phyloP scores from a whole-genome alignment of 2,329 filamentous ascomycete species.

The Xylaria digitata region DNA sequence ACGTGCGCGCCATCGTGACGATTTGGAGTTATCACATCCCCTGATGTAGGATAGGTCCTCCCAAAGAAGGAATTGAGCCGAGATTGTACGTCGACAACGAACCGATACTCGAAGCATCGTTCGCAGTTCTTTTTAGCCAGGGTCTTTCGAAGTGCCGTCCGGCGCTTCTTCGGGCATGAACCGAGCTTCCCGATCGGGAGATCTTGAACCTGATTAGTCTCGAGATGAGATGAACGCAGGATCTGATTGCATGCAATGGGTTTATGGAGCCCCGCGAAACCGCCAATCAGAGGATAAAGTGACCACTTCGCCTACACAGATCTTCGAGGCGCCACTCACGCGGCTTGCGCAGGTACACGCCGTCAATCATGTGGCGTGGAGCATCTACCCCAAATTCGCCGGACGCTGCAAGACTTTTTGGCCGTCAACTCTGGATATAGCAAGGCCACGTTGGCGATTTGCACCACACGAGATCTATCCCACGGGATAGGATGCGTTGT shows the following conservation, averaged over 20 bases:
- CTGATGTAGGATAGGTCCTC: constrained; percentile 3
- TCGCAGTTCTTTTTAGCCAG: constrained; percentile 18
- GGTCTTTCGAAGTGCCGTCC: constrained; percentile 30
- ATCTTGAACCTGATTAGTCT: constrained; percentile 11
- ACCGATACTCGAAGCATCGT: constrained; percentile 2
- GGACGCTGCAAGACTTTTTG: constrained; percentile 40
- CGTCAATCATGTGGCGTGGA: constrained; percentile 44
- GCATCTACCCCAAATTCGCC: constrained; percentile 28
- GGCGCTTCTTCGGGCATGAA: constrained; percentile 38
- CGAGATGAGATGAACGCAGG: constrained; percentile 28
- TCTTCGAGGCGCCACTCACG: constrained; percentile 40
- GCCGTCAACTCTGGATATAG: constrained; percentile 19
- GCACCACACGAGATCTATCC: constrained; percentile 43
- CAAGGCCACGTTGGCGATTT: constrained; percentile 37
- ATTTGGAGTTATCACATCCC: constrained; percentile 8
- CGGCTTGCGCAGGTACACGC: constrained; percentile 46
- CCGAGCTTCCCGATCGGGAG: constrained; percentile 39
- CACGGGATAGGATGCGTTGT: constrained; percentile 40
- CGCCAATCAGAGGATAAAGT: constrained; percentile 23
- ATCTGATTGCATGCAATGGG: constrained; percentile 16
- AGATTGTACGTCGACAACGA: constrained; percentile 22
- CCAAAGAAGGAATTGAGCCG: constrained; percentile 33
- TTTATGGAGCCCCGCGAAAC: constrained; percentile 12
- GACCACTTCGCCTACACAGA: constrained; percentile 16
- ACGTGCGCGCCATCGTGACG: constrained; percentile 11